A percentile compares a stretch with the other conserved stretches of the same genome.
Conservation (phyloP, 2,329 filamentous ascomycete species). For the Aspergillus sp. region DNA sequence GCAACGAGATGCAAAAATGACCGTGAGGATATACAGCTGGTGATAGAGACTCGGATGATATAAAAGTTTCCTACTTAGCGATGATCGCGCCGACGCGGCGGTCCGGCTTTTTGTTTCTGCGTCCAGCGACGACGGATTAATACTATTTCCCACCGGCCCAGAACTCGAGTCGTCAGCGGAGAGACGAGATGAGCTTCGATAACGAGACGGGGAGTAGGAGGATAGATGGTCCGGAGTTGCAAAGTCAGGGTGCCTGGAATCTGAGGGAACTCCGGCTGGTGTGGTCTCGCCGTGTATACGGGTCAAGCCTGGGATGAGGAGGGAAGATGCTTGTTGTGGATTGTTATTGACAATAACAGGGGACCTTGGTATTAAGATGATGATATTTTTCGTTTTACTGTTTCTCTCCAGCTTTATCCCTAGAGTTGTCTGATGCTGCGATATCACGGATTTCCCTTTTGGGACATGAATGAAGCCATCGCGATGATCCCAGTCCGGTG, state of each 20-base stretch:
- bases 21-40: conserved; percentile 6
- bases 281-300: no score
- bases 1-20: conserved; percentile 13
- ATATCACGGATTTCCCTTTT: background rate
- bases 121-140: conserved; percentile 36
- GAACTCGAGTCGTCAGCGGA: background rate
- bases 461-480: background rate
- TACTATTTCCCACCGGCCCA: conserved; percentile 29
- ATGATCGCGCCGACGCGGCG: conserved; percentile 30
- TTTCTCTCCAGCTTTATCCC: background rate
- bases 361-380: no score
- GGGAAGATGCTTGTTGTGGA: no score
- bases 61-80: conserved; percentile 25
- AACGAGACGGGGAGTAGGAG: no score
- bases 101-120: conserved; percentile 37
- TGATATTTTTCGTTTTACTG: no score
- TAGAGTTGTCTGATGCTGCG: background rate
- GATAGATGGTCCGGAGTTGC: no score
- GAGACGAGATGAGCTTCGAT: background rate
- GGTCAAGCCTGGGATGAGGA: no score
- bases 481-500: background rate
- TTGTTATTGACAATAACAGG: no score
- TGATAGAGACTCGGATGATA: conserved; percentile 10
- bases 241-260: no score
- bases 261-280: no score